phyloP scores from a whole-genome alignment of 192 early-diverging fungal genomes.

The Coemansia sp. region DNA sequence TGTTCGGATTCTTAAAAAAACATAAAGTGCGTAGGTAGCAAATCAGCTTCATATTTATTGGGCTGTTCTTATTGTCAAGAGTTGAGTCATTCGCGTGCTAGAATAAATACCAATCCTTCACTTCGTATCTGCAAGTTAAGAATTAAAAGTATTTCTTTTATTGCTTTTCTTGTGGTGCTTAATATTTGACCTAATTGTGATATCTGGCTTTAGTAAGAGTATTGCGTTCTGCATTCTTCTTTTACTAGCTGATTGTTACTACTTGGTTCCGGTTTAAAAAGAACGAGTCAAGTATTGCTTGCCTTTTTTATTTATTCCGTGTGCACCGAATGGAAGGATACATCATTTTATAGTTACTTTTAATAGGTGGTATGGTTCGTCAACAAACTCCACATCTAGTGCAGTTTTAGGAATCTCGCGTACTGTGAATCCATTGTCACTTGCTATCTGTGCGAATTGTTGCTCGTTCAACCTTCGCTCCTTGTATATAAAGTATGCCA shows the following conservation, averaged over 20 bases:
- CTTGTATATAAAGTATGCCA: constrained; percentile 26
- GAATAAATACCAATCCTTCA: constrained; percentile 18
- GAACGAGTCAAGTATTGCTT: too few species aligned
- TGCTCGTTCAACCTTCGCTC: constrained; percentile 18
- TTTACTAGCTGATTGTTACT: not conserved
- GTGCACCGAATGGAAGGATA: too few species aligned
- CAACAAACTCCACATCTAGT: constrained; percentile 15
- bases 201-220: not conserved
- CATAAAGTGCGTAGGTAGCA: constrained; percentile 24
- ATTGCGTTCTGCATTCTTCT: constrained; percentile 8
- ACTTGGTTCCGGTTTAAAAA: not conserved
- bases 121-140: constrained; percentile 2
- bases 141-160: too few species aligned
- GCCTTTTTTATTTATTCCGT: too few species aligned
- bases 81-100: constrained; percentile 56
- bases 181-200: not conserved
- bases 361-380: constrained; percentile 19
- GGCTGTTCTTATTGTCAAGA: constrained; percentile 52
- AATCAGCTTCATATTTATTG: constrained; percentile 36
- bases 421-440: not conserved
- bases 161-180: not conserved
- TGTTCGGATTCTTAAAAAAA: not conserved
- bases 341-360: constrained; percentile 3
- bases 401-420: constrained; percentile 7
- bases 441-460: constrained; percentile 4